Conservation (phyloP, 441 rosid species). For the Populus hybrid region DNA sequence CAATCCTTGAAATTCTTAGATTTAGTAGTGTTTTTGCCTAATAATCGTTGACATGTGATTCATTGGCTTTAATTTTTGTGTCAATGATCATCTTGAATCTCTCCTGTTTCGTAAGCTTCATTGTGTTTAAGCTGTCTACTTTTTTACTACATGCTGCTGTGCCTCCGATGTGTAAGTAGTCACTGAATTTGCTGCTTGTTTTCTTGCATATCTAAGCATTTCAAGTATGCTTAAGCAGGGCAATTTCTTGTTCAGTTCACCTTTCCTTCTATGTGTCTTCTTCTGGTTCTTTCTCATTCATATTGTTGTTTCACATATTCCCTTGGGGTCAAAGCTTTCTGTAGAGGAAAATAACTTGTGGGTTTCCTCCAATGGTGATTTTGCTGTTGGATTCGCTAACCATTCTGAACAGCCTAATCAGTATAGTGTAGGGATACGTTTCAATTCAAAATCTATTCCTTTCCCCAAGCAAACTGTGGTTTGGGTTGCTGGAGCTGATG, state of each 20-base stretch:
- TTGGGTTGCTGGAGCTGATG: conserved; percentile 79
- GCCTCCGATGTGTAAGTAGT: conserved; percentile 9
- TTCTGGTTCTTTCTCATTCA: conserved; percentile 34
- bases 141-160: neutral
- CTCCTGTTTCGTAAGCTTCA: neutral
- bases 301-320: conserved; percentile 46
- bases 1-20: conserved; percentile 19
- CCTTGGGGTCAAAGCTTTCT: conserved; percentile 60
- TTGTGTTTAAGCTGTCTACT: conserved; percentile 14
- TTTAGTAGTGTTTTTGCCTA: conserved; percentile 21
- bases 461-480: conserved; percentile 42
- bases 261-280: conserved; percentile 37
- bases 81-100: neutral
- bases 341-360: conserved; percentile 48
- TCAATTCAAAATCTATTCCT: conserved; percentile 55
- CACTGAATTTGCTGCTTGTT: too few species aligned
- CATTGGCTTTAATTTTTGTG: conserved; percentile 9
- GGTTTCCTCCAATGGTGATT: conserved; percentile 66
- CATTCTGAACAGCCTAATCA: conserved; percentile 46
- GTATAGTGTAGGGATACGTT: conserved; percentile 68
- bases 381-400: conserved; percentile 59
- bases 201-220: neutral
- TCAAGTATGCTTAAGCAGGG: conserved; percentile 40
- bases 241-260: conserved; percentile 12
- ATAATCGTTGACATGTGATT: conserved; percentile 31